Percentiles rank a stretch among this genome's conserved stretches.
Conservation (phyloP, 352 stramenopile species). For the Phytophthora chlamydospora region DNA sequence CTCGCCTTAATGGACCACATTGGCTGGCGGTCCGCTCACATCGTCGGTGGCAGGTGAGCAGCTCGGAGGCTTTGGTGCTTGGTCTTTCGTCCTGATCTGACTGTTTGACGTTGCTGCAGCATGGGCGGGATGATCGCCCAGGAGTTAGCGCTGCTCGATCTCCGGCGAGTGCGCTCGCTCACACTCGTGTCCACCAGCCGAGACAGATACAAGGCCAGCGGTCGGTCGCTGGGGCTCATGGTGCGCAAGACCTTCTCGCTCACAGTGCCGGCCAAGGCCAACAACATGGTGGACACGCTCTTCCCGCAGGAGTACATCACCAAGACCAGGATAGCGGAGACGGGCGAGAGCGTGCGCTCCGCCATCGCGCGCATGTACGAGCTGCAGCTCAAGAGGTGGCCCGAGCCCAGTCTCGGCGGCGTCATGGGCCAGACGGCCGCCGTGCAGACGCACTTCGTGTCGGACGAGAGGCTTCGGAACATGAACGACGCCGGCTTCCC, state of each 20-base stretch:
- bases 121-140: conserved; percentile 69
- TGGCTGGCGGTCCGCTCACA: conserved; percentile 50
- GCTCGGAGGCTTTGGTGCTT: background rate
- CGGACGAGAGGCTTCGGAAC: conserved; percentile 46
- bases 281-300: conserved; percentile 44
- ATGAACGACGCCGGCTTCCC: conserved; percentile 53
- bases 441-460: conserved; percentile 54
- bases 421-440: conserved; percentile 44
- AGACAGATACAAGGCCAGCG: conserved; percentile 50
- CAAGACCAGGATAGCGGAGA: conserved; percentile 43
- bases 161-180: conserved; percentile 54
- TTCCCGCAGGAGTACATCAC: conserved; percentile 41
- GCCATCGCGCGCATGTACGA: conserved; percentile 39
- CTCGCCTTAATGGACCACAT: conserved; percentile 65
- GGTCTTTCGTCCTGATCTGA: background rate
- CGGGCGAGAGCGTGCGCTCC: conserved; percentile 31
- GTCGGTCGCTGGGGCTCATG: conserved; percentile 40
- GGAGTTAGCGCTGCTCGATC: conserved; percentile 52
- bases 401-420: conserved; percentile 27
- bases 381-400: conserved; percentile 30
- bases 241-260: conserved; percentile 45
- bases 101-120: conserved; percentile 19
- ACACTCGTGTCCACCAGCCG: conserved; percentile 60
- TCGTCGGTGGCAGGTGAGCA: conserved; percentile 50
- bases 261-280: conserved; percentile 39